phyloP scores from a whole-genome alignment of 139 green algal species.

The Zygnema cylindricum region DNA sequence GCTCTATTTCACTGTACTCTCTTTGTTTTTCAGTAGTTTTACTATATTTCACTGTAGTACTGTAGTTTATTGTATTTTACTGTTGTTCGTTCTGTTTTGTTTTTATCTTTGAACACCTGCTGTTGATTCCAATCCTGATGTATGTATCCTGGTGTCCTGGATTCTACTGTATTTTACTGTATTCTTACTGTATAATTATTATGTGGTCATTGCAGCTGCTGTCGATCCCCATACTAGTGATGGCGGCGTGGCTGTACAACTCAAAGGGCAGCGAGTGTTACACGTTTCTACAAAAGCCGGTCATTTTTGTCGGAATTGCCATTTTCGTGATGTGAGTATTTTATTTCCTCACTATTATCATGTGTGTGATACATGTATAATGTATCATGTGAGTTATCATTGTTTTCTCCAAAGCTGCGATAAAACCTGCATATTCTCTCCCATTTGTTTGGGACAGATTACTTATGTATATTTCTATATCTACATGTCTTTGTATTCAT shows the following conservation, averaged over 20 bases:
- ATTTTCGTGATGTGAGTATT: conserved; percentile 15
- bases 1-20: too few relatives aligned
- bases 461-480: too few relatives aligned
- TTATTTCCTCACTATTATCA: not conserved
- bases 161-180: not conserved
- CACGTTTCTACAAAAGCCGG: conserved; percentile 29
- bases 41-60: not conserved
- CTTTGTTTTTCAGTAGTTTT: not conserved
- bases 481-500: not conserved
- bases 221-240: conserved; percentile 8
- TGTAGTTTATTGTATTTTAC: not conserved
- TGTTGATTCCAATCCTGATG: not conserved
- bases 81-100: not conserved
- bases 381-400: too few relatives aligned
- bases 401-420: not conserved
- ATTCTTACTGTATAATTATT: not conserved
- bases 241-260: conserved; percentile 21
- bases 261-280: conserved; percentile 9
- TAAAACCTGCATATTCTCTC: too few relatives aligned
- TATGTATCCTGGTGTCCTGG: not conserved
- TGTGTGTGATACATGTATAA: not conserved
- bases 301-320: conserved; percentile 9
- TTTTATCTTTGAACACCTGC: not conserved
- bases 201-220: conserved; percentile 23
- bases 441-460: too few relatives aligned